Percentiles rank a stretch among this genome's conserved stretches.
Conservation (phyloP, 306 rosid genomes). For the Argentina anserina region DNA sequence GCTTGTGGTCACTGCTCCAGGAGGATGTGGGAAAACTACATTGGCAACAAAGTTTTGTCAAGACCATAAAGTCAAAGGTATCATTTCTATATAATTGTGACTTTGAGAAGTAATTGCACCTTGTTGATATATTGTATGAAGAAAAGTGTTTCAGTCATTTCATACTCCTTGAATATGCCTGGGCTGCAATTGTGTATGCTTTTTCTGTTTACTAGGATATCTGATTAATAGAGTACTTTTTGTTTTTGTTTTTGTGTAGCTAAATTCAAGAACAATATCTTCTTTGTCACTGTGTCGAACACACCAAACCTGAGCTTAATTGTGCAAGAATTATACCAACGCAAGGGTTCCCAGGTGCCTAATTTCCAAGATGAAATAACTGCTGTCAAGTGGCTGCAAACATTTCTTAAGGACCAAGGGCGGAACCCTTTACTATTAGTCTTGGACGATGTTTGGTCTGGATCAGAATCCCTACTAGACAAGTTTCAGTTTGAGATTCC, state of each 20-base stretch:
- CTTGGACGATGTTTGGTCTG: slow-evolving; percentile 54
- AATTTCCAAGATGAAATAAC: slow-evolving; percentile 38
- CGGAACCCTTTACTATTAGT: slow-evolving; percentile 41
- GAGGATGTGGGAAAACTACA: slow-evolving; percentile 9
- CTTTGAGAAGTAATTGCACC: neutral
- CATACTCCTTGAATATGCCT: neutral
- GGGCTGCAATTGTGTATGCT: neutral
- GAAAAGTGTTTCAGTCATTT: neutral
- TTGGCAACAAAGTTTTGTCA: slow-evolving; percentile 8
- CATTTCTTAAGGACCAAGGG: slow-evolving; percentile 29
- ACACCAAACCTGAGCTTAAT: slow-evolving; percentile 33
- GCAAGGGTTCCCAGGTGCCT: slow-evolving; percentile 14
- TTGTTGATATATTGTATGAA: neutral
- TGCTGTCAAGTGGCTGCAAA: slow-evolving; percentile 27
- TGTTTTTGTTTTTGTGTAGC: slow-evolving; percentile 17
- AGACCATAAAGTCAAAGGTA: neutral
- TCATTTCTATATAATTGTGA: neutral
- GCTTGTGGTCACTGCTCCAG: slow-evolving; percentile 23
- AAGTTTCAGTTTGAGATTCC: slow-evolving; percentile 34
- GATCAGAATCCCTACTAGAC: slow-evolving; percentile 41
- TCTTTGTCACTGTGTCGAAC: slow-evolving; percentile 38
- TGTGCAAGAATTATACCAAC: slow-evolving; percentile 33
- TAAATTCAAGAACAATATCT: slow-evolving; percentile 45
- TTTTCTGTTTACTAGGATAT: no score
- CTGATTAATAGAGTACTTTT: neutral